Evolutionary conservation across 1,139 yeast genomes (phyloP).

Genomic region (Tardiomyces depauwii): DNA sequence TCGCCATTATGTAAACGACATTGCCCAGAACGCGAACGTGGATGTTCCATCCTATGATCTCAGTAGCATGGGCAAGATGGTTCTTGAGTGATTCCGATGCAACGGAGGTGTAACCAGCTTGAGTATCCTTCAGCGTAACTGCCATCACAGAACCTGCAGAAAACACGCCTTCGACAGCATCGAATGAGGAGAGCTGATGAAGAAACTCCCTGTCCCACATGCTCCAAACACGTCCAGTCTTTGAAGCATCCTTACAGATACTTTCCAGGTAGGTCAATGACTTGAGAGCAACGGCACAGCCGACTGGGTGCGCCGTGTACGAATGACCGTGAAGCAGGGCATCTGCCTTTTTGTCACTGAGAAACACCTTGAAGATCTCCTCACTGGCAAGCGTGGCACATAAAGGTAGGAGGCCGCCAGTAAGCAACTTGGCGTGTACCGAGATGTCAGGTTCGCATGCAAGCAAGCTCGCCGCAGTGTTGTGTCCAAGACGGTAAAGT

Average conservation of each 20-base stretch:
- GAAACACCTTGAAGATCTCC: conserved; percentile 14
- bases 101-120: conserved; percentile 12
- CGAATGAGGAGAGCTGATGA: conserved; percentile 6
- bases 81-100: conserved; percentile 7
- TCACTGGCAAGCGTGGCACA: conserved; percentile 18
- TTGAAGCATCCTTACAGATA: not conserved
- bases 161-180: conserved; percentile 13
- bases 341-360: conserved; percentile 15
- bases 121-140: conserved; percentile 12
- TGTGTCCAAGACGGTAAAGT: conserved; percentile 17
- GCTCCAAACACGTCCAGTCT: not conserved
- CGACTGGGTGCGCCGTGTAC: conserved; percentile 22
- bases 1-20: conserved; percentile 15
- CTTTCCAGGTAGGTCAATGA: conserved; percentile 10
- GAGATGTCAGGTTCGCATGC: conserved; percentile 17
- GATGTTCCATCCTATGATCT: not conserved
- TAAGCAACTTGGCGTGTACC: conserved; percentile 20
- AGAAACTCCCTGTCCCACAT: not conserved
- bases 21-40: conserved; percentile 15
- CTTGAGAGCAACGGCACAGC: conserved; percentile 19
- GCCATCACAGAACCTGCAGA: conserved; percentile 19
- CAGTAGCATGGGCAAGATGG: conserved; percentile 1
- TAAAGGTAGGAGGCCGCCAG: conserved; percentile 20
- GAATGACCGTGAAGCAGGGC: conserved; percentile 22
- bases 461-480: conserved; percentile 13